These are phyloP conservation scores for Arabis hirsuta DNA, from an alignment of 345 rosid species.

Conservation along the genomic window DNA sequence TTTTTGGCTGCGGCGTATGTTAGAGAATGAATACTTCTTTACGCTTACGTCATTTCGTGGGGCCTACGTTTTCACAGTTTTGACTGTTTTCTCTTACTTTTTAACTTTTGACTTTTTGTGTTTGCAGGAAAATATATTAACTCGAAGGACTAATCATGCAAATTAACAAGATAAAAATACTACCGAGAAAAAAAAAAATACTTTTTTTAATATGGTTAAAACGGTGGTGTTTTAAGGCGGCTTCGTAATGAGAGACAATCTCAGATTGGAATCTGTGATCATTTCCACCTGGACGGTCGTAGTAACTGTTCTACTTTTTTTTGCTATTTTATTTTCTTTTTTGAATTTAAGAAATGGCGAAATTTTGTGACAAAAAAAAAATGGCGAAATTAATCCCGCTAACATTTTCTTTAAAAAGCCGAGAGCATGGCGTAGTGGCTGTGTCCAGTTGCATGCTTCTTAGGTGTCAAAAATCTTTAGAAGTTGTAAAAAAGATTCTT, in stretches of 20 bases:
- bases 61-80: conserved; percentile 22
- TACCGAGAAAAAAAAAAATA: no score
- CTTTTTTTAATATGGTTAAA: not conserved
- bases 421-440: no score
- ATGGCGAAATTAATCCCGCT: no score
- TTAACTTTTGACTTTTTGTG: conserved; percentile 24
- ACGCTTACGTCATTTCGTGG: conserved; percentile 30
- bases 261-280: not conserved
- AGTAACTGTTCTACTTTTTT: not conserved
- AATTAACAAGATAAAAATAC: not conserved
- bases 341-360: not conserved
- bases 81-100: not conserved
- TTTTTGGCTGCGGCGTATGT: conserved; percentile 42
- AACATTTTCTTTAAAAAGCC: no score
- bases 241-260: conserved; percentile 35
- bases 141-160: not conserved
- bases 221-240: conserved; percentile 33
- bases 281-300: conserved; percentile 18
- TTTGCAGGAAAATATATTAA: not conserved
- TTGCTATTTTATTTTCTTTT: not conserved
- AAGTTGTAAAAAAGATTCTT: no score
- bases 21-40: conserved; percentile 27
- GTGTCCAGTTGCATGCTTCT: no score
- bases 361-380: no score
- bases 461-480: no score